A percentile compares a stretch with the other conserved stretches of the same genome.
These are phyloP conservation scores for Vitis rupestris DNA, from an alignment of 164 flowering plant species.

Conservation along the genomic window DNA sequence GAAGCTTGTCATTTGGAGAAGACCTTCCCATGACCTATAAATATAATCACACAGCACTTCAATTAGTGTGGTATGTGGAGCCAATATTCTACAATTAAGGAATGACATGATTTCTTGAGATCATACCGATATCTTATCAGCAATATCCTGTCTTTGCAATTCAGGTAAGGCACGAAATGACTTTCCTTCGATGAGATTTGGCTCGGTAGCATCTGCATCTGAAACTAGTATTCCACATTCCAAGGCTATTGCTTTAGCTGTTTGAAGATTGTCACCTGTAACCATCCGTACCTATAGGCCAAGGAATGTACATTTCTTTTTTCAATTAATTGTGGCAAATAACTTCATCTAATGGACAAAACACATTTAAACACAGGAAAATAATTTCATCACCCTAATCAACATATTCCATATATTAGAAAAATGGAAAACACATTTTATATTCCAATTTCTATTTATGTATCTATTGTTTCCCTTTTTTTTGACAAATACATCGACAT, in stretches of 20 bases:
- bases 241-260: conserved; percentile 94
- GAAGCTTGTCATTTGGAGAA: conserved; percentile 92
- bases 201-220: conserved; percentile 57
- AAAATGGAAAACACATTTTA: too few species aligned
- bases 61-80: neutral
- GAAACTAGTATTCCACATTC: conserved; percentile 85
- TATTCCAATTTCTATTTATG: too few species aligned
- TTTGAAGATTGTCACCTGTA: conserved; percentile 89
- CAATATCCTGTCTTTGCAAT: conserved; percentile 46
- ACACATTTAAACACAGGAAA: too few species aligned
- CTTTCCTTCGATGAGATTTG: conserved; percentile 78
- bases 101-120: neutral
- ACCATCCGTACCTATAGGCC: conserved; percentile 83
- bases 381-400: too few species aligned
- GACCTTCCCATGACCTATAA: conserved; percentile 95
- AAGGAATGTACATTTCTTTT: too few species aligned
- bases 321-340: too few species aligned
- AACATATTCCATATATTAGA: too few species aligned
- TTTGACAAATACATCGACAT: too few species aligned
- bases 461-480: too few species aligned
- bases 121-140: conserved; percentile 72
- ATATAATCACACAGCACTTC: conserved; percentile 7
- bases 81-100: neutral
- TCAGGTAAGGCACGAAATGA: conserved; percentile 60
- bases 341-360: too few species aligned